Evolutionary conservation across 148 eudicot genomes (phyloP).

Genomic region (Silene latifolia): DNA sequence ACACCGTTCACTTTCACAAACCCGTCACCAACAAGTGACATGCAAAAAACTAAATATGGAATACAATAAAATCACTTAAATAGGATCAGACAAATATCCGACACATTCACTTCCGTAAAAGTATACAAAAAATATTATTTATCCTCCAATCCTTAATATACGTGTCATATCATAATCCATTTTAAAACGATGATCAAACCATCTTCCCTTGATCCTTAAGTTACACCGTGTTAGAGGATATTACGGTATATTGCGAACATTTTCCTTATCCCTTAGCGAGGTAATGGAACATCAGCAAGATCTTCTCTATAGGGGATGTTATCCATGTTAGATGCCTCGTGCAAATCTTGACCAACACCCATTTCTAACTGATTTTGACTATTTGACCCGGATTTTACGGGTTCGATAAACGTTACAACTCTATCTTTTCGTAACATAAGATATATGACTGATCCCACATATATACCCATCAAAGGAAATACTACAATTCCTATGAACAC

Average conservation of each 20-base stretch:
- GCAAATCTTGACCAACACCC: conserved; percentile 15
- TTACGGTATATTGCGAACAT: no score
- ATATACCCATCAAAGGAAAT: conserved; percentile 73
- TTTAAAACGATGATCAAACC: no score
- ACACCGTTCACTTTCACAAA: not conserved
- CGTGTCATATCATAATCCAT: no score
- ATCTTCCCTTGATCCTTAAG: no score
- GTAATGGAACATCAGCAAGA: conserved; percentile 42
- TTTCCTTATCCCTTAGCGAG: conserved; percentile 9
- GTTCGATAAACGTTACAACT: conserved; percentile 52
- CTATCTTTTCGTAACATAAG: conserved; percentile 68
- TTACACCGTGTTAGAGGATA: no score
- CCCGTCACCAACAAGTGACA: not conserved
- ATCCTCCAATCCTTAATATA: no score
- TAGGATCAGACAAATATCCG: no score
- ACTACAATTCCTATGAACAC: conserved; percentile 67
- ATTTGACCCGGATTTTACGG: conserved; percentile 31
- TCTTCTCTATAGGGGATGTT: conserved; percentile 45
- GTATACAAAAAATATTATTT: no score
- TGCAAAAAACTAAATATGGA: not conserved
- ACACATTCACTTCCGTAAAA: no score
- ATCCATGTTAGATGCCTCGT: conserved; percentile 12
- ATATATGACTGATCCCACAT: conserved; percentile 51
- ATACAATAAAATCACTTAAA: no score
- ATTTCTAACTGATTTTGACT: conserved; percentile 30